Base-by-base conservation (phyloP, 2,329 filamentous ascomycete species). In the Xylariaceae sp. region DNA sequence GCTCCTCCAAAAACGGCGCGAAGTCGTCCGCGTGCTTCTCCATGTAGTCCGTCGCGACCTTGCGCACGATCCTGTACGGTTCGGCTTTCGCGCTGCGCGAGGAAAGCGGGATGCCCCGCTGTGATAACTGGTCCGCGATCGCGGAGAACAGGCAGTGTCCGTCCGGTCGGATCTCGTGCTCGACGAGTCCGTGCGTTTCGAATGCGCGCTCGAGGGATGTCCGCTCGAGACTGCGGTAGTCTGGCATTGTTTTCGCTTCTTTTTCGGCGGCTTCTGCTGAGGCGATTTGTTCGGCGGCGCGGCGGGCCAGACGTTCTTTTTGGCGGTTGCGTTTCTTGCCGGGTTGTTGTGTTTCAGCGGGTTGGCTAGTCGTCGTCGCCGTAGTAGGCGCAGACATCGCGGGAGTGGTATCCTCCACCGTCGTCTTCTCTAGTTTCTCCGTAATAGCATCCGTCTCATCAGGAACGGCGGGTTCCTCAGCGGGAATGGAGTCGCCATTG, bases 71-170 rank as follows among this genome's bases (percentile, higher is more conserved):
- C 68, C 82, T 86, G 72, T 95, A 96, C 39, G 66, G 75, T 66
- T 66, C 11, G 41, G 9, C 51, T 45, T 11, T 18, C 69, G 23
- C 18, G 13, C 44, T 10, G 3, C 41, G 41, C 41, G 55, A 39
- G 58, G 44, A 70, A 1, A 86, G 68, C 1, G 79, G 68, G 11
- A 86, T 76, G 1, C 71, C 75, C 50, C 79, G 75, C 56, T 81
- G 77, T 56, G 75, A 76, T 56, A 97, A 80, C 74, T 96, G 92
- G 72, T 94, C 90, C 30, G 93, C 92, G 54, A 97, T 82, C 0
- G 94, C 92, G 13, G 91, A 89, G 75, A 97, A 99, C 13, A 99
- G 78, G 72, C 94, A 99, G 76, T 99, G 94, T 0, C 94, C 94
- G 74, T 99, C 93, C 0, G 94, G 91, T 45, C 83, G 83, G 59